Base-by-base conservation (phyloP, 1,139 yeast species). In the Saccharomyces pastorianus region DNA sequence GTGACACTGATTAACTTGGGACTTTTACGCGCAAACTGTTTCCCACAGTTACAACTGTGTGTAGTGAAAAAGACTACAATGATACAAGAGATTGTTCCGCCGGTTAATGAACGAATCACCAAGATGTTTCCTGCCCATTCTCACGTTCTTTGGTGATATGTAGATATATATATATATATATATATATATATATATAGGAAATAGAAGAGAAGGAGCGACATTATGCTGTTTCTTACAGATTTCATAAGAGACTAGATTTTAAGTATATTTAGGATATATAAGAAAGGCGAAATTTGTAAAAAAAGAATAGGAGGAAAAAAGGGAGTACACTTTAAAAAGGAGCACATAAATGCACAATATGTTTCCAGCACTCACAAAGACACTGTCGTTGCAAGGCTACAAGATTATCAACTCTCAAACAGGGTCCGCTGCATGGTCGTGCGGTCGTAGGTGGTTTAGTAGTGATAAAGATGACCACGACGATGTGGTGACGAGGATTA, bases 401-500 rank as follows among this genome's bases (percentile, higher is more conserved):
- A 38, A n/a, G 20, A 20, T 17, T 11, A 38, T 11, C 11, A 11
- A 20, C 44, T 26, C 25, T 38, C 44, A 11, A 11, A 20, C 13
- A 3, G 25, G 44, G 44, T 9, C 44, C 6, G 11, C 25, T 38
- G 23, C 44, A 6, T 14, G n/a, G 44, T 38, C 20, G 44, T 23
- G 44, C 13, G 9, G 44, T 11, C 26, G 11, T 4, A 38, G 44
- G 7, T 20, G 23, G 44, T 38, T 20, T 20, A 17, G 44, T 11
- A 38, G 26, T 29, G 23, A 20, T n/a, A 50, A 50, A 17, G 51
- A 44, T 8, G 53, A 50, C 20, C 53, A 53, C 8, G 63, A 64
- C 48, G 69, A 66, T 51, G 61, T 66, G 6, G 47, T 62, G 8
- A 26, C 57, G 17, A 60, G 71, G 46, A 77, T 84, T 69, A 80